Percentiles rank a stretch among this genome's conserved stretches.
These are phyloP conservation scores for Carex scoparia DNA, from an alignment of 176 grass and related monocot species.

Conservation along the genomic window DNA sequence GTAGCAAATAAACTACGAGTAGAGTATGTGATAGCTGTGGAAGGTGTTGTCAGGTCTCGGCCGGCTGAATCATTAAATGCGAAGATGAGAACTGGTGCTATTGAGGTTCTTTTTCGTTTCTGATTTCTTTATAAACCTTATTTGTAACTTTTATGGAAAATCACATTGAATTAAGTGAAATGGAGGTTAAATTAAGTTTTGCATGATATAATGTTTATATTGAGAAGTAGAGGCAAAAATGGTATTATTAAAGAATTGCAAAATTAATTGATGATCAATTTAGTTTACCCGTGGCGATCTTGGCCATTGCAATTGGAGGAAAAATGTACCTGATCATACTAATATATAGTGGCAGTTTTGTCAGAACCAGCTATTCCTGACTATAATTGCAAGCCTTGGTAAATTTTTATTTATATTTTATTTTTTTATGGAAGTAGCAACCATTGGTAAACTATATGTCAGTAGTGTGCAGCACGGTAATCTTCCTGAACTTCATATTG, in stretches of 20 bases:
- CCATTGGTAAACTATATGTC: not conserved
- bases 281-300: not conserved
- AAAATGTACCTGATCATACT: not conserved
- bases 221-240: not conserved
- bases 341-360: not conserved
- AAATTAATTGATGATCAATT: not conserved
- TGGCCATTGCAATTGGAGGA: not conserved
- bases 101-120: slow-evolving; percentile 49
- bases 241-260: not conserved
- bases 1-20: slow-evolving; percentile 71
- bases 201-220: not conserved
- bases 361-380: not conserved
- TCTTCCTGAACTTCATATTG: not conserved
- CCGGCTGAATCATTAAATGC: slow-evolving; percentile 65
- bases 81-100: slow-evolving; percentile 86
- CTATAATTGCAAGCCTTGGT: not conserved
- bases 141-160: not conserved
- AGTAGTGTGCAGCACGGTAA: not conserved
- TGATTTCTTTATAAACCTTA: not conserved
- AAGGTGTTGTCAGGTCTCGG: slow-evolving; percentile 53
- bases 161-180: not conserved
- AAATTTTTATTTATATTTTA: not conserved
- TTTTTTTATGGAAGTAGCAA: not conserved
- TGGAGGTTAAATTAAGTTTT: not conserved
- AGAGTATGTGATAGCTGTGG: slow-evolving; percentile 79